These are phyloP conservation scores for Aspergillus calidoustus DNA, from an alignment of 2,329 filamentous ascomycete genomes.

Conservation along the genomic window DNA sequence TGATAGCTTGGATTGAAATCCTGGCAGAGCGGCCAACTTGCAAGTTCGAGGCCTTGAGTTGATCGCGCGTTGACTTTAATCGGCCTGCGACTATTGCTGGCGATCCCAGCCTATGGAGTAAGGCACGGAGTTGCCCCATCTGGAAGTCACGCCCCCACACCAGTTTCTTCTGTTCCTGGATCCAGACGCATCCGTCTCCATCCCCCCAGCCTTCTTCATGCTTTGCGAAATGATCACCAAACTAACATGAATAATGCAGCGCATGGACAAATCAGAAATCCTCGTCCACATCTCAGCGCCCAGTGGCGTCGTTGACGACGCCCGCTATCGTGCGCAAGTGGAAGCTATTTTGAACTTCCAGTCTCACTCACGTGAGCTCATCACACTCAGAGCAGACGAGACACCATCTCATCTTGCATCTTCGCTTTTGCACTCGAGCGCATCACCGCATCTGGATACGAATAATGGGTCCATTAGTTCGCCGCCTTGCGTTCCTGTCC, in stretches of 20 bases:
- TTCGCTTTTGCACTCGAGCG: not conserved
- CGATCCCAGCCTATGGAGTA: conserved; percentile 11
- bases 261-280: conserved; percentile 39
- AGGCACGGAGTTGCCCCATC: conserved; percentile 15
- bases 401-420: not conserved
- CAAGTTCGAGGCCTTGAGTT: not conserved
- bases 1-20: not conserved
- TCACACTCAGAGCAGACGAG: conserved; percentile 15
- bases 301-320: conserved; percentile 42
- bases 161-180: not conserved
- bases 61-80: not conserved
- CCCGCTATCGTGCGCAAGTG: conserved; percentile 44
- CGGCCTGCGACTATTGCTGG: conserved; percentile 15
- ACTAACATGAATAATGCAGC: conserved; percentile 7
- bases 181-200: not conserved
- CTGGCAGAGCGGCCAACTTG: too few relatives aligned
- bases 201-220: not conserved
- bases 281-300: conserved; percentile 49
- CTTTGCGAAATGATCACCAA: not conserved
- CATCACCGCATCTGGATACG: not conserved
- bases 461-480: not conserved
- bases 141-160: conserved; percentile 5
- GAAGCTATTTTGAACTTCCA: conserved; percentile 43
- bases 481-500: not conserved
- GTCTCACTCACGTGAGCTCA: conserved; percentile 31